Percentiles rank a stretch among this genome's conserved stretches.
These are phyloP conservation scores for Lasiodiplodia theobromae DNA, from an alignment of 2,329 filamentous ascomycete genomes.

Conservation along the genomic window DNA sequence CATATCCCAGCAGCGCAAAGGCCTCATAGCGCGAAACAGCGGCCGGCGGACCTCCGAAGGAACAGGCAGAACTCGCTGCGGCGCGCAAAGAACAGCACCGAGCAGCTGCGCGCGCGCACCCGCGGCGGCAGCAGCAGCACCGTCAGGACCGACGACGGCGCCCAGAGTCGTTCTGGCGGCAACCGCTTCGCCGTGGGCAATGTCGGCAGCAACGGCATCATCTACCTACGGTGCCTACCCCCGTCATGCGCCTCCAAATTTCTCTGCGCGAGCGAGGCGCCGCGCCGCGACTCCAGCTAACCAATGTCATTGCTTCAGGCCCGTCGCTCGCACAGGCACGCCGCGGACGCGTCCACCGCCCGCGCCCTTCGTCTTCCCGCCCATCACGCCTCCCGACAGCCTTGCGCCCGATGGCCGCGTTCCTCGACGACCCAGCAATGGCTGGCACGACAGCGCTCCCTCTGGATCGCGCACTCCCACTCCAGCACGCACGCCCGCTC, in stretches of 20 bases:
- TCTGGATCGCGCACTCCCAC: conserved; percentile 44
- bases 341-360: conserved; percentile 43
- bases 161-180: conserved; percentile 28
- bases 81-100: conserved; percentile 46
- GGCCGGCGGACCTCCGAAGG: conserved; percentile 31
- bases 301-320: conserved; percentile 37
- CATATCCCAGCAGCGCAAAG: conserved; percentile 40
- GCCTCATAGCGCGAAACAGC: conserved; percentile 39
- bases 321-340: conserved; percentile 45
- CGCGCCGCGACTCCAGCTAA: conserved; percentile 32
- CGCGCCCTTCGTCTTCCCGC: conserved; percentile 49
- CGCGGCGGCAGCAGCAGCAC: conserved; percentile 44
- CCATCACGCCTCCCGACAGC: conserved; percentile 47
- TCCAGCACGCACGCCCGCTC: conserved; percentile 37
- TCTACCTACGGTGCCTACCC: conserved; percentile 52
- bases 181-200: conserved; percentile 56
- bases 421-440: conserved; percentile 42
- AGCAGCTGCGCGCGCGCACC: conserved; percentile 42
- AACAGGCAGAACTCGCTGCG: conserved; percentile 33
- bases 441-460: conserved; percentile 43
- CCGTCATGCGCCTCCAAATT: conserved; percentile 11
- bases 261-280: conserved; percentile 21
- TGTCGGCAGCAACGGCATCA: conserved; percentile 53
- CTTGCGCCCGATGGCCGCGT: conserved; percentile 40
- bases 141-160: conserved; percentile 38